Evolutionary conservation across 352 stramenopile species (phyloP).

Genomic region (Plasmopara viticola): DNA sequence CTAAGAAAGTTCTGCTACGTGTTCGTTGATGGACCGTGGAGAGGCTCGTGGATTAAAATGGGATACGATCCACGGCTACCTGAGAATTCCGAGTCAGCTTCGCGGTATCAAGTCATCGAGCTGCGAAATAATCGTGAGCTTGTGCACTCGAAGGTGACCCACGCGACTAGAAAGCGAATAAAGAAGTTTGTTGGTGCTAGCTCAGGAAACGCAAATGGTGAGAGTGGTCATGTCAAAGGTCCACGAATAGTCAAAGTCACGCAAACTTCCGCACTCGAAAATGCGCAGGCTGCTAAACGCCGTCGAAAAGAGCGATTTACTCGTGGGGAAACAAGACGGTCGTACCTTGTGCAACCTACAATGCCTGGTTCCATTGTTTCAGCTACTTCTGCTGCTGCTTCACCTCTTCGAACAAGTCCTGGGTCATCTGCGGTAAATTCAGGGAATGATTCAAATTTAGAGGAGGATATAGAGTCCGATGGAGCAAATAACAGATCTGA

Average conservation of each 20-base stretch:
- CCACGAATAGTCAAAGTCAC: conserved; percentile 70
- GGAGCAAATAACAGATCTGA: too few species aligned
- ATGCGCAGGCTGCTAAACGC: conserved; percentile 53
- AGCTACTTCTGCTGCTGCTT: conserved; percentile 2
- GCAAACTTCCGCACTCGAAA: conserved; percentile 59
- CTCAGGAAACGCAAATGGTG: conserved; percentile 16
- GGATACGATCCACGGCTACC: conserved; percentile 58
- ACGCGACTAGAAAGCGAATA: conserved; percentile 53
- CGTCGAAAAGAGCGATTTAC: conserved; percentile 63
- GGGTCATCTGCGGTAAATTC: too few species aligned
- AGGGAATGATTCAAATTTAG: conserved; percentile 23
- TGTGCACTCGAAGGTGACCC: conserved; percentile 73
- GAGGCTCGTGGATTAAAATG: conserved; percentile 77
- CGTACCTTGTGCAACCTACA: conserved; percentile 47
- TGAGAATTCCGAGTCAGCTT: conserved; percentile 29
- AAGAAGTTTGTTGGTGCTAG: conserved; percentile 45
- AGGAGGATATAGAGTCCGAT: conserved; percentile 9
- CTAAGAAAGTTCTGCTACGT: conserved; percentile 76
- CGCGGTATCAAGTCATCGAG: conserved; percentile 70
- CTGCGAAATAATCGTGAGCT: conserved; percentile 75
- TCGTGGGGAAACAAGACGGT: conserved; percentile 49
- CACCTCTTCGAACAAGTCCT: background rate
- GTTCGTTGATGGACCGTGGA: conserved; percentile 77
- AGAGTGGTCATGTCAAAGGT: conserved; percentile 47
- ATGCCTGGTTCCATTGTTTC: conserved; percentile 2